A percentile compares a stretch with the other conserved stretches of the same genome.
phyloP scores from a whole-genome alignment of 2,329 filamentous ascomycete species.

The Myriosclerotinia scirpicola region DNA sequence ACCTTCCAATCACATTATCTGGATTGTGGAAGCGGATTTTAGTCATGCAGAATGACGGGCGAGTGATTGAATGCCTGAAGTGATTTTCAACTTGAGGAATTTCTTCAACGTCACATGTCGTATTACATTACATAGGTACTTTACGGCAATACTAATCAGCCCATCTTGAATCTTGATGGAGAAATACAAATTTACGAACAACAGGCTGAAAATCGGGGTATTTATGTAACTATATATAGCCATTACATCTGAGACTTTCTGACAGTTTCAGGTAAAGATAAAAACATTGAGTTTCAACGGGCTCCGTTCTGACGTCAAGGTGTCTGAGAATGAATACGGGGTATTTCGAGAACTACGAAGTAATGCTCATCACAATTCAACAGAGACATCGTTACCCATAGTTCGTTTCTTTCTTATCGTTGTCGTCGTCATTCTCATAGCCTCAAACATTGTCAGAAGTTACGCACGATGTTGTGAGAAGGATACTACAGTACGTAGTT shows the following conservation, averaged over 20 bases:
- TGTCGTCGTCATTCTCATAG: background rate
- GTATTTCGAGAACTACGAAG: background rate
- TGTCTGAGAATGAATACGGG: constrained; percentile 1
- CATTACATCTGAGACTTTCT: background rate
- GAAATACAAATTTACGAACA: constrained; percentile 14
- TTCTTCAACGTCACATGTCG: too few species aligned
- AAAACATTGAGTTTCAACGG: background rate
- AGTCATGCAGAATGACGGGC: constrained; percentile 12
- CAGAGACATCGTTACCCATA: background rate
- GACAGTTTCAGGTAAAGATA: background rate
- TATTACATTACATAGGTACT: background rate
- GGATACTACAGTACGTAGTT: background rate
- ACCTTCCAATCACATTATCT: constrained; percentile 7
- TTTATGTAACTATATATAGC: constrained; percentile 9
- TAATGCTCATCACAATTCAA: constrained; percentile 16
- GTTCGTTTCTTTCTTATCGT: constrained; percentile 1
- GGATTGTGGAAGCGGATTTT: background rate
- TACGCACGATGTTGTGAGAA: background rate
- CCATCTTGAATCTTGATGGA: constrained; percentile 4
- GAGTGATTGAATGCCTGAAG: constrained; percentile 14
- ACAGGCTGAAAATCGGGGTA: background rate
- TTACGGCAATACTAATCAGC: background rate
- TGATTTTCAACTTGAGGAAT: background rate
- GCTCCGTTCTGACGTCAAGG: constrained; percentile 8
- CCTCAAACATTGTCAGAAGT: background rate